phyloP scores from a whole-genome alignment of 768 basidiomycete species.

The Phaffia australis region DNA sequence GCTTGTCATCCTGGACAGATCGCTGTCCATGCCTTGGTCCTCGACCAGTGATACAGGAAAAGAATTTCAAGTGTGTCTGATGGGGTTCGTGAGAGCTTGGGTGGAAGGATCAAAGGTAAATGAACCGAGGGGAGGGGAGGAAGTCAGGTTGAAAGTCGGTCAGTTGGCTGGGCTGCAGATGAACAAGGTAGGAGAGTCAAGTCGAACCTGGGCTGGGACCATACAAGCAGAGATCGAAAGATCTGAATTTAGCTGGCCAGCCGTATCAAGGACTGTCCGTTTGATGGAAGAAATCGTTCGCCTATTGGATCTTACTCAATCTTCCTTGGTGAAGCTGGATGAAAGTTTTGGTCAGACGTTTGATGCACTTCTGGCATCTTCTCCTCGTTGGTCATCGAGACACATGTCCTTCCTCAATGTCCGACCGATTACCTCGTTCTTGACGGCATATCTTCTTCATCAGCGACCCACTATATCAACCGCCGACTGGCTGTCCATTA shows the following conservation, averaged over 20 bases:
- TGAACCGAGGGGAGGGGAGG: slow-evolving; percentile 41
- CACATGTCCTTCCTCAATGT: slow-evolving; percentile 33
- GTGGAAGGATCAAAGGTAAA: slow-evolving; percentile 68
- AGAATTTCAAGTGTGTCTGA: neutral
- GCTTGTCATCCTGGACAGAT: neutral
- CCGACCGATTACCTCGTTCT: slow-evolving; percentile 50
- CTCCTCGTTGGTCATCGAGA: too few species aligned
- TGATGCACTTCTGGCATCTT: too few species aligned
- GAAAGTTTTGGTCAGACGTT: too few species aligned
- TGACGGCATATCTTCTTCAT: slow-evolving; percentile 49
- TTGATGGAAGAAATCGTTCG: neutral
- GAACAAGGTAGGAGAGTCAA: too few species aligned
- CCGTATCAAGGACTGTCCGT: neutral
- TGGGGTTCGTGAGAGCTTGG: slow-evolving; percentile 45
- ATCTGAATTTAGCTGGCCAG: too few species aligned
- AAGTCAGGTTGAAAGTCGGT: slow-evolving; percentile 11
- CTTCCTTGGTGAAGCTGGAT: too few species aligned
- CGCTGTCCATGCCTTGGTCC: neutral
- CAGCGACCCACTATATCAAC: slow-evolving; percentile 47
- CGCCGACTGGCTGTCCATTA: slow-evolving; percentile 54
- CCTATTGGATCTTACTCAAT: too few species aligned
- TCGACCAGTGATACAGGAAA: neutral
- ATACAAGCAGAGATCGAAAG: too few species aligned
- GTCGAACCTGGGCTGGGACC: too few species aligned
- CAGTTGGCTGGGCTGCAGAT: slow-evolving; percentile 1